Evolutionary conservation across 768 basidiomycete species (phyloP).

Genomic region (Psilocybe cyanescens): DNA sequence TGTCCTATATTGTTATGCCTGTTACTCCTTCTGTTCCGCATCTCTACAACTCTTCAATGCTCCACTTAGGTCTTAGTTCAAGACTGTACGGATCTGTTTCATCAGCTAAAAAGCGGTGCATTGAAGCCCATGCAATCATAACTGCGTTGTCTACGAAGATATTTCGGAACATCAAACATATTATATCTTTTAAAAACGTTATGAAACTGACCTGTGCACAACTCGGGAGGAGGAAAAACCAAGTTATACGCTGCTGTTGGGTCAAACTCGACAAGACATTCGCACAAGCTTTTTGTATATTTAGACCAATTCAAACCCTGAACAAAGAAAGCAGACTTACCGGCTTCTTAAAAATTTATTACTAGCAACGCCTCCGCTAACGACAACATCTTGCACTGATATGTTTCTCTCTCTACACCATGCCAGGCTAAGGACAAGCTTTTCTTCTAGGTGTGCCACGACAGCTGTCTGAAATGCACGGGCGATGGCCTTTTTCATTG

Average conservation of each 20-base stretch:
- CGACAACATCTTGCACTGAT: constrained; percentile 63
- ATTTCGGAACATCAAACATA: neutral
- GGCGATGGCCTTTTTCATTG: constrained; percentile 55
- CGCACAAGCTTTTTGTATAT: constrained; percentile 29
- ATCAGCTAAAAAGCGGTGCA: constrained; percentile 71
- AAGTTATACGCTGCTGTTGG: constrained; percentile 40
- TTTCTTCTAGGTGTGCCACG: constrained; percentile 74
- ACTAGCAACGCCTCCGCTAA: constrained; percentile 94
- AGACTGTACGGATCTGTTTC: constrained; percentile 68
- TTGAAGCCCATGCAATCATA: constrained; percentile 95
- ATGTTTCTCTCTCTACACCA: constrained; percentile 48
- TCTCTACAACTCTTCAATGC: constrained; percentile 56
- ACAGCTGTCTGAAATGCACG: constrained; percentile 75
- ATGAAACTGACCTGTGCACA: constrained; percentile 76
- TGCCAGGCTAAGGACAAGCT: constrained; percentile 59
- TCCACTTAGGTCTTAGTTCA: constrained; percentile 75
- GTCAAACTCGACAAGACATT: constrained; percentile 28
- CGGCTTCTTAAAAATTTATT: constrained; percentile 71
- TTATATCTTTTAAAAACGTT: neutral
- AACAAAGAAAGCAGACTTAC: constrained; percentile 39
- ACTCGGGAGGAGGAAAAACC: constrained; percentile 72
- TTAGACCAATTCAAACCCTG: neutral
- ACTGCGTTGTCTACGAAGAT: constrained; percentile 81
- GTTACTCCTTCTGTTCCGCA: neutral
- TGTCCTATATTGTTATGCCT: neutral